Evolutionary conservation across 225 moss, liverwort and hornwort genomes (phyloP).

Genomic region (Straminergon stramineum): DNA sequence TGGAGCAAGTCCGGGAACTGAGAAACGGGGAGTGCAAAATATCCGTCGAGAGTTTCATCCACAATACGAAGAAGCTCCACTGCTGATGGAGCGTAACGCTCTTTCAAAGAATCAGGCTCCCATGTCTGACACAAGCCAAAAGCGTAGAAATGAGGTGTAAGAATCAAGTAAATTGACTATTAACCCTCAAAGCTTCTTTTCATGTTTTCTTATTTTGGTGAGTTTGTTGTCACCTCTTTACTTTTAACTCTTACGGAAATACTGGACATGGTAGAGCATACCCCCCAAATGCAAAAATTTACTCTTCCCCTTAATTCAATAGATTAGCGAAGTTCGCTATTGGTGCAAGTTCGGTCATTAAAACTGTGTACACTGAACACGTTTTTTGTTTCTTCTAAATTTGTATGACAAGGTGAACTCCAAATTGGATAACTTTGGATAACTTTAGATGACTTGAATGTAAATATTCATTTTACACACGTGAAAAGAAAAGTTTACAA

Average conservation of each 20-base stretch:
- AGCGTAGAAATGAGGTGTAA: not conserved
- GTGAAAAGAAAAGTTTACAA: not conserved
- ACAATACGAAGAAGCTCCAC: conserved; percentile 80
- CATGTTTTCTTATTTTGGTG: too few species aligned
- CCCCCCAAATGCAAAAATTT: not conserved
- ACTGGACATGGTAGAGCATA: not conserved
- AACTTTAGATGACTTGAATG: not conserved
- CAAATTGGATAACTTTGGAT: not conserved
- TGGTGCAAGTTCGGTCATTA: not conserved
- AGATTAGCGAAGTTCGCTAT: not conserved
- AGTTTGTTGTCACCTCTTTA: not conserved
- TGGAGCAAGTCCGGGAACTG: conserved; percentile 57
- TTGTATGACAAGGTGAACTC: not conserved
- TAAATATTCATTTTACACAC: not conserved
- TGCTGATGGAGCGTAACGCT: conserved; percentile 70
- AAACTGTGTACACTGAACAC: not conserved
- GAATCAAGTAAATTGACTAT: not conserved
- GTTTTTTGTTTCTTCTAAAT: not conserved
- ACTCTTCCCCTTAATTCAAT: not conserved
- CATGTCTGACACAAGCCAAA: conserved; percentile 46
- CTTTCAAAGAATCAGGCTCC: conserved; percentile 66
- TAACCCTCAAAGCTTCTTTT: not conserved
- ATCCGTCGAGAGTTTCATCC: conserved; percentile 73
- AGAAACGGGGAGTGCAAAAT: conserved; percentile 75
- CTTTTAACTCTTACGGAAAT: not conserved